Base-by-base conservation (phyloP, 257 asterid genomes). In the Solanum chmielewskii region DNA sequence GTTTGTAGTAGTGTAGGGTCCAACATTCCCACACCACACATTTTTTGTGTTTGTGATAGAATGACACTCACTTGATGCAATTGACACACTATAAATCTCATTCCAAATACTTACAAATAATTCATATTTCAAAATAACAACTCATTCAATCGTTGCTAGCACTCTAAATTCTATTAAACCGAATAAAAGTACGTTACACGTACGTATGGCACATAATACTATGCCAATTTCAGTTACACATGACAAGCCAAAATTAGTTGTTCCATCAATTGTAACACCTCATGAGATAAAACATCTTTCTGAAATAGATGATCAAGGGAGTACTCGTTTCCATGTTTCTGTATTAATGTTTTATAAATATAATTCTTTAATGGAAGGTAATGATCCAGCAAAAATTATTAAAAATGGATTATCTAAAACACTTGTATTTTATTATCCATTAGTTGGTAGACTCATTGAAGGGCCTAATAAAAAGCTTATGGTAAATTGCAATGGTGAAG, bases 381-480 rank as follows among this genome's bases (percentile, higher is more conserved):
- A 47, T 52, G 88, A 88, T 64, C 88, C 86, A 21, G 45, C 45
- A 74, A 11, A 29, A 8, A 3, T 62, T 2, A 52, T 75, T 4
- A 88, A 84, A 88, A 47, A 84, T 42, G 88, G 86, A 73, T 85
- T 84, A 52, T 88, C 90, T 10, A 88, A 41, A 87, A 74, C 64
- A 60, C 82, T 88, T 25, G 74, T 88, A 25, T 56, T 84, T 87
- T 88, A 60, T 37, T 84, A 88, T 76, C 90, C 90, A 39, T 37
- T 88, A 49, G 90, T 88, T 44, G 90, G 90, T 35, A 88, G 87
- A 27, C 68, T 88, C 4, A 82, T 86, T 27, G 83, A 88, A 74
- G 47, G 59, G 16, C 21, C 27, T 15, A 78, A 86, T 83, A 88
- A 85, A 15, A 82, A 73, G 80, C 85, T 82, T 82, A 82, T 49